Evolutionary conservation across 768 basidiomycete species (phyloP), one percentile per base, ranked within the genome.

Genomic region (Flagelloscypha sp.): DNA sequence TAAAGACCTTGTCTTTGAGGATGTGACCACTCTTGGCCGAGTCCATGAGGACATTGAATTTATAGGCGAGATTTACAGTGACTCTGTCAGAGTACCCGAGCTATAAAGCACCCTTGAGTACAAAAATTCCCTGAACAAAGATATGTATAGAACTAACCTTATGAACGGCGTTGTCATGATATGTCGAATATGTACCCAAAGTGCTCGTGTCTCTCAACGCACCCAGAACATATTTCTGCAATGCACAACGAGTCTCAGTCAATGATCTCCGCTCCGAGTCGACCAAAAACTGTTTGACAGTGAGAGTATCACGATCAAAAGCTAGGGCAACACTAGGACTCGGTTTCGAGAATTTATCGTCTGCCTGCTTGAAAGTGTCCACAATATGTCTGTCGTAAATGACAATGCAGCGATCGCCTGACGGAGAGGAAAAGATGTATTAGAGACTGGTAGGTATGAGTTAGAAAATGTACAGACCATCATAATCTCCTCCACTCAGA

Each of bases 361-460:
- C 53, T 0, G 80, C 72, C 41, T 75, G 72, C n/a, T 41, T 49
- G 52, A 86, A 86, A 1, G 45, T 33, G 4, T 54, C 28, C 9
- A 84, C 78, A 15, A 84, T 60, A 11, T 59, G 50, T 0, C 71
- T 70, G 19, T 79, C 62, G 70, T 74, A 82, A 21, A 77, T 74
- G 1, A 72, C 66, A 6, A 65, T 53, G 4, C 66, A 70, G 12
- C 67, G 75, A 41, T 82, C 81, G 1, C 82, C 82, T n/a, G 44
- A 84, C 82, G 43, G 82, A 82, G 42, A 84, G 82, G 75, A 34
- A 11, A 27, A 35, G 30, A 30, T 18, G 20, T 18, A 19, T 4
- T 18, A 19, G 3, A 7, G 5, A 6, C 39, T 27, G 16, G 24
- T 36, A 17, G 30, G 23, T 18, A 35, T 30, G 3, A 10, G 15